Conservation (phyloP, 75 land plant species). For the Gnetum montanum region DNA sequence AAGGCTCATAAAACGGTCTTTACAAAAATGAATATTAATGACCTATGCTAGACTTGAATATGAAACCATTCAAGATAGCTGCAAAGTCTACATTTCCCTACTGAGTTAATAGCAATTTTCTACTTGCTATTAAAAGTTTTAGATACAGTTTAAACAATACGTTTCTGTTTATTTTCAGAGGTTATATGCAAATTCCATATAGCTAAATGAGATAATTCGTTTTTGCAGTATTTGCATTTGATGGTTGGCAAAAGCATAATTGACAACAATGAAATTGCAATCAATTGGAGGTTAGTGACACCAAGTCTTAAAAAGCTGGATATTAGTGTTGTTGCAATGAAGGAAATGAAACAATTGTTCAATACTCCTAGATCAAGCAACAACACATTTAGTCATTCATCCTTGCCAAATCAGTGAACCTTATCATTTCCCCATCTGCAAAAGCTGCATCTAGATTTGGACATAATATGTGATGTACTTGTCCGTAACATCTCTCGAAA, state of each 20-base stretch:
- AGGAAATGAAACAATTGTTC: slow-evolving; percentile 47
- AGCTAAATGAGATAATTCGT: slow-evolving; percentile 1
- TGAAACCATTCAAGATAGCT: no score
- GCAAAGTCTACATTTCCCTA: no score
- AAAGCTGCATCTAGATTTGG: slow-evolving; percentile 65
- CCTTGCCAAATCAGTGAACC: background rate
- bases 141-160: no score
- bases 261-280: slow-evolving; percentile 37
- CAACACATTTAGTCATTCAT: background rate
- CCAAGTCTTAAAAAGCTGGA: slow-evolving; percentile 48
- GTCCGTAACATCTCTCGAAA: slow-evolving; percentile 45
- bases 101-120: no score
- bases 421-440: slow-evolving; percentile 36
- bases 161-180: no score
- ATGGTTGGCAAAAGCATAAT: slow-evolving; percentile 50
- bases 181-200: no score
- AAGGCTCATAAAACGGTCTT: no score
- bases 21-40: no score
- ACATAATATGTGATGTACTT: slow-evolving; percentile 71
- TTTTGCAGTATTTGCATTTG: slow-evolving; percentile 56
- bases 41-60: no score
- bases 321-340: slow-evolving; percentile 59
- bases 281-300: slow-evolving; percentile 48
- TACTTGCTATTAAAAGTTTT: no score
- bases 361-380: background rate